Percentiles rank a stretch among this genome's conserved stretches.
Conservation (phyloP, 1,139 yeast species). For the Yamadazyma conglobata region DNA sequence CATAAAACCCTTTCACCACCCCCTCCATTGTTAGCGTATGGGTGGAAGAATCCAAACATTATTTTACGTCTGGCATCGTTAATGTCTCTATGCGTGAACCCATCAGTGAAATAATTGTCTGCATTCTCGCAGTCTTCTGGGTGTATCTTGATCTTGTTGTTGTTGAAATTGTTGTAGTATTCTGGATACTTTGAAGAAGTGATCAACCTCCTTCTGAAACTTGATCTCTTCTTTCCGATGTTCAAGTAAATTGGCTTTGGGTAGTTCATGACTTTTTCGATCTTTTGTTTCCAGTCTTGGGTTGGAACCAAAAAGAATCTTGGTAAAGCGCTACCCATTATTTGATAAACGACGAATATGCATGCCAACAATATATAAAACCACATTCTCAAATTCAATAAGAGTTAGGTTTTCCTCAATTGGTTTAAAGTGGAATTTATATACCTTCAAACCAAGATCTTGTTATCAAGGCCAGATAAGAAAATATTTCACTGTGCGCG, state of each 20-base stretch:
- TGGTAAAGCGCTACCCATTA: conserved; percentile 26
- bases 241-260: conserved; percentile 36
- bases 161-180: conserved; percentile 42
- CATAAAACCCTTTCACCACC: conserved; percentile 98
- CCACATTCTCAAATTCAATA: too few relatives aligned
- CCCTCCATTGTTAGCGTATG: conserved; percentile 94
- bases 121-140: conserved; percentile 29
- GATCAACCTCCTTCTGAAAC: conserved; percentile 52
- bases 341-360: background rate
- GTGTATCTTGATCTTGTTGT: conserved; percentile 35
- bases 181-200: conserved; percentile 49
- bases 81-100: conserved; percentile 33
- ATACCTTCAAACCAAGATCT: too few relatives aligned
- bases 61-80: conserved; percentile 38
- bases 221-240: conserved; percentile 39
- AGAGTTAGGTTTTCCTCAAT: too few relatives aligned
- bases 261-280: conserved; percentile 30
- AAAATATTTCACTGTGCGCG: too few relatives aligned
- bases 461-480: too few relatives aligned
- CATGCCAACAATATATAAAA: background rate
- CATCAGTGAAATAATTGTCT: conserved; percentile 22
- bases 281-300: conserved; percentile 39
- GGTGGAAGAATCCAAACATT: conserved; percentile 88
- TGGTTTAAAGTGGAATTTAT: too few relatives aligned
- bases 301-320: conserved; percentile 45